Conservation (phyloP, 2,329 filamentous ascomycete genomes). For the Aspergillus sp. region DNA sequence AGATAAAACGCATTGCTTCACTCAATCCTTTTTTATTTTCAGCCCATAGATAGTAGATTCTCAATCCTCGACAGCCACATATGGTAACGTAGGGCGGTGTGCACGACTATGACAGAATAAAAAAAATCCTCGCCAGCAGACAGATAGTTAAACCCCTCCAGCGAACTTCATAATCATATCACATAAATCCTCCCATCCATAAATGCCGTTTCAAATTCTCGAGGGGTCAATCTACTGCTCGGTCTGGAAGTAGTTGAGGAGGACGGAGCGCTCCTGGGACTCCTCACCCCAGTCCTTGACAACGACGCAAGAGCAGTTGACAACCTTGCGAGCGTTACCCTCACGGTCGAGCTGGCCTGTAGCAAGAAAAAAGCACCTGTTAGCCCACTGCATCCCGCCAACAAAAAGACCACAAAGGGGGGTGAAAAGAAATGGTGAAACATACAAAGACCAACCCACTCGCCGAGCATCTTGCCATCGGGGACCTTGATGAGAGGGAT, state of each 20-base stretch:
- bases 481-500: slow-evolving; percentile 99
- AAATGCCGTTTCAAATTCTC: not conserved
- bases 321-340: slow-evolving; percentile 99
- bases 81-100: not conserved
- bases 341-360: slow-evolving; percentile 96
- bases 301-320: slow-evolving; percentile 99
- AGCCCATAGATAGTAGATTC: not conserved
- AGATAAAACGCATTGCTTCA: not conserved
- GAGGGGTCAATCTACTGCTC: slow-evolving; percentile 44
- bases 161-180: not conserved
- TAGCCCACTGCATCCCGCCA: not conserved
- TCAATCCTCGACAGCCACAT: not conserved
- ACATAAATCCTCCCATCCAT: not conserved
- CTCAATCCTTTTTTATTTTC: not conserved
- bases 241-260: slow-evolving; percentile 99
- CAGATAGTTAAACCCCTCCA: not conserved
- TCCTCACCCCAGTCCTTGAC: slow-evolving; percentile 99
- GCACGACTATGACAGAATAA: not conserved
- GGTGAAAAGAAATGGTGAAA: slow-evolving; percentile 35
- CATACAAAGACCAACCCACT: slow-evolving; percentile 99
- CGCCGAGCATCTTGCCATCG: slow-evolving; percentile 98
- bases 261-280: slow-evolving; percentile 96
- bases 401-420: not conserved
- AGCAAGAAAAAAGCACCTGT: not conserved
- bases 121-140: not conserved